Evolutionary conservation across 257 asterid genomes (phyloP).

Genomic region (Salvia hispanica): DNA sequence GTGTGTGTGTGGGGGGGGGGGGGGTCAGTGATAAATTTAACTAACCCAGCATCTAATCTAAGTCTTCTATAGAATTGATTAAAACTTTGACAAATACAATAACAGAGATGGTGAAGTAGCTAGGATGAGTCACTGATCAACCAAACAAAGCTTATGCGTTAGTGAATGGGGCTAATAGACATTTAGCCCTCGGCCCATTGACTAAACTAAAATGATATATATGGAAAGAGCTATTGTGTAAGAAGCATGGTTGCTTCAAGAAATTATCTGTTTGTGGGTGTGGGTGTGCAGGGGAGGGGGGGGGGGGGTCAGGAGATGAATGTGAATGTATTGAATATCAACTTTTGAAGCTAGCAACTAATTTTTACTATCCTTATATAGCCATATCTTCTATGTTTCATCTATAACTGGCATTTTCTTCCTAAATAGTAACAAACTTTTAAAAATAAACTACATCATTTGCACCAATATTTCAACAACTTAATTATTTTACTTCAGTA

Average conservation of each 20-base stretch:
- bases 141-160: not conserved
- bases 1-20: too few species aligned
- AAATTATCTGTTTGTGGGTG: too few species aligned
- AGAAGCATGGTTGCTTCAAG: not conserved
- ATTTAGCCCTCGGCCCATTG: not conserved
- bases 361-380: slow-evolving; percentile 13
- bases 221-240: not conserved
- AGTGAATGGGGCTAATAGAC: not conserved
- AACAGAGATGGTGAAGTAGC: too few species aligned
- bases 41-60: not conserved
- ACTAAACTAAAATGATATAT: not conserved
- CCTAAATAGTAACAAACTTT: slow-evolving; percentile 1
- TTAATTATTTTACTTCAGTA: not conserved
- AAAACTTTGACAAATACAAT: too few species aligned
- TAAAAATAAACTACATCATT: slow-evolving; percentile 3
- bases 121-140: slow-evolving; percentile 1
- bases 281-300: not conserved
- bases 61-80: not conserved
- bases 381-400: slow-evolving; percentile 1
- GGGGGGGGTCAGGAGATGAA: not conserved
- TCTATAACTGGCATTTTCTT: not conserved
- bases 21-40: not conserved
- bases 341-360: slow-evolving; percentile 8
- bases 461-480: slow-evolving; percentile 1
- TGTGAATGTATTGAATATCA: not conserved